These are phyloP conservation scores for Cladosporium velox DNA, from an alignment of 2,329 filamentous ascomycete genomes.

Conservation along the genomic window DNA sequence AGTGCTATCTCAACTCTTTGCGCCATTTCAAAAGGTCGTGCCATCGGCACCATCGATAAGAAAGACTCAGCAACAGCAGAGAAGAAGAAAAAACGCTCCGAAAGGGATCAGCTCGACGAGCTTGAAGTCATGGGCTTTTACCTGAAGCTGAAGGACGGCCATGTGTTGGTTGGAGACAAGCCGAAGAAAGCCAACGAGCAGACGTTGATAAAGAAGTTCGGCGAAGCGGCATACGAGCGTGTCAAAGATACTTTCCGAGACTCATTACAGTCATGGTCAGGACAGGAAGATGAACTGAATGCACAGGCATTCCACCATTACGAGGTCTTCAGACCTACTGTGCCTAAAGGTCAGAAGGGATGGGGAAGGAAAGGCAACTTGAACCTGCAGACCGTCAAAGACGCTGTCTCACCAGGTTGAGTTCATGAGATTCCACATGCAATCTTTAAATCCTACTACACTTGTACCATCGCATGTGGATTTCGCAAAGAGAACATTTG, in stretches of 20 bases:
- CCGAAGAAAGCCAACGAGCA: constrained; percentile 30
- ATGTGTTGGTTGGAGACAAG: constrained; percentile 27
- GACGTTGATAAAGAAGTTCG: constrained; percentile 32
- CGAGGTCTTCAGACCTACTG: constrained; percentile 35
- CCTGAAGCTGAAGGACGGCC: constrained; percentile 35
- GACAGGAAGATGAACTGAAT: constrained; percentile 32
- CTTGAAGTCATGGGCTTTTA: constrained; percentile 38
- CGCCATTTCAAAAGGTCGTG: constrained; percentile 37
- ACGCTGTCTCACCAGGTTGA: constrained; percentile 19
- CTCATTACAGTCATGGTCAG: constrained; percentile 29
- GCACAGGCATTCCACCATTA: constrained; percentile 35
- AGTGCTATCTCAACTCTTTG: constrained; percentile 37
- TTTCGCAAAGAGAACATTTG: too few relatives aligned
- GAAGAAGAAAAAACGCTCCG: constrained; percentile 25
- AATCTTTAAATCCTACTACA: too few relatives aligned
- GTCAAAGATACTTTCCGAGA: constrained; percentile 28
- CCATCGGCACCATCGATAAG: constrained; percentile 35
- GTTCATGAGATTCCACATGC: too few relatives aligned
- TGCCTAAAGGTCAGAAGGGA: constrained; percentile 33
- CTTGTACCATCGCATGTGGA: too few relatives aligned
- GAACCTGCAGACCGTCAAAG: constrained; percentile 23
- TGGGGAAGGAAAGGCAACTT: constrained; percentile 38
- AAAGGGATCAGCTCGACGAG: constrained; percentile 29
- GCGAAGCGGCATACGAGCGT: constrained; percentile 27
- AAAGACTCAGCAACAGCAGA: constrained; percentile 26